Base-by-base conservation (phyloP, 768 basidiomycete species). In the Tylopilus rubrobrunneus region DNA sequence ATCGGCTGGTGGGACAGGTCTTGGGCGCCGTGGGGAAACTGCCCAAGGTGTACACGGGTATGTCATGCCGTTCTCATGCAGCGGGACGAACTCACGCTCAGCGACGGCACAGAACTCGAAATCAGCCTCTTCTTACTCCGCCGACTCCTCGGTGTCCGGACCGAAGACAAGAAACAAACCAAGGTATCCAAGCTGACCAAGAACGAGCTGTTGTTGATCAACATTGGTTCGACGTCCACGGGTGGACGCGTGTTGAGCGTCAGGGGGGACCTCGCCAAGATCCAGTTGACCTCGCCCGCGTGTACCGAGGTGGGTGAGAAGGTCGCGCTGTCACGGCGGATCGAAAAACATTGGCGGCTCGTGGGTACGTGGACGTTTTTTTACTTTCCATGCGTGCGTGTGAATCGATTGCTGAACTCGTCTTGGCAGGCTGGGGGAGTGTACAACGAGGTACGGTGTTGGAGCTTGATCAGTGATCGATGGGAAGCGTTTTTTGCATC, bases 111-210 rank as follows among this genome's bases (percentile, higher is more conserved):
- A 92, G 93, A 95, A 71, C 78, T 95, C 51, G 92, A 95, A 71
- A 93, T 95, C 67, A 89, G 84, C 62, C 78, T 95, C 62, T 99
- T 98, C 86, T 77, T 98, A 31, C 87, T 99, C 33, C 90, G 97
- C 56, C 85, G 97, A 55, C 75, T 98, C 50, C 83, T 98, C n/a
- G 96, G 97, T 68, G 97, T 99, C 57, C 94, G 95, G 72, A 93
- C 94, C 23, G 96, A 98, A 72, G 97, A 98, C 76, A 97, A 95
- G 78, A 99, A 98, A 71, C 92, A 95, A 69, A 97, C 97, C 21
- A 99, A 94, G 73, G 91, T 92, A 23, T 78, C 90, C 49, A 97
- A 97, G 71, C 81, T 97, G 43, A 80, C 84, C 54, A 96, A 96
- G 74, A 88, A 87, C 71, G 95, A 97, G 73, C 79, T 95, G 2